phyloP scores from a whole-genome alignment of 257 asterid genomes.

The Primulina huaijiensis region DNA sequence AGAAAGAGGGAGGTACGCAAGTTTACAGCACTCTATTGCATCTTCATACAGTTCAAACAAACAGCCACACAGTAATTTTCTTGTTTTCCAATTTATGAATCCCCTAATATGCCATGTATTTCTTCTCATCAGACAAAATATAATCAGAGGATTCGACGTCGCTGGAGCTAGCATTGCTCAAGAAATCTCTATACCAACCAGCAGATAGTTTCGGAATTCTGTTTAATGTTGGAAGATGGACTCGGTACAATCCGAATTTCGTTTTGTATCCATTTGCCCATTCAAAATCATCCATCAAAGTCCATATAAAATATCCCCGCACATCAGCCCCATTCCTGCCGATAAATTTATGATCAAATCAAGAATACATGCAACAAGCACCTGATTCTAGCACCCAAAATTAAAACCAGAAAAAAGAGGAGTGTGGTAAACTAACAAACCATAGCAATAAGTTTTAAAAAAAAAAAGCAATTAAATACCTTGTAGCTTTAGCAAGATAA shows the following conservation, averaged over 20 bases:
- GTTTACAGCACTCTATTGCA: too few relatives aligned
- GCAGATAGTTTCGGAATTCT: constrained; percentile 65
- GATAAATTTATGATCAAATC: background rate
- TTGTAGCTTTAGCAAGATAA: constrained; percentile 55
- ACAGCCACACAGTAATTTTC: too few relatives aligned
- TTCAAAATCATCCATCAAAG: constrained; percentile 70
- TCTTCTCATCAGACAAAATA: background rate
- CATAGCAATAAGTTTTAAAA: background rate
- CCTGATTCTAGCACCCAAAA: constrained; percentile 5
- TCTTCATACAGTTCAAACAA: too few relatives aligned
- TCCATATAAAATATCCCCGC: constrained; percentile 73
- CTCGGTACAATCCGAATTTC: constrained; percentile 52
- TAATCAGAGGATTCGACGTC: background rate
- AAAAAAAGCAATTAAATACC: constrained; percentile 32
- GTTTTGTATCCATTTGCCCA: constrained; percentile 49
- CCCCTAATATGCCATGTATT: background rate
- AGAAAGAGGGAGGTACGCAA: too few relatives aligned
- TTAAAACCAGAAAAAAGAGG: background rate
- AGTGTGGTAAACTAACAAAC: background rate
- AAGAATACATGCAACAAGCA: background rate
- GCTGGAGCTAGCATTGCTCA: constrained; percentile 30
- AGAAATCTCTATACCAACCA: constrained; percentile 55
- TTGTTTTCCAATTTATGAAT: too few relatives aligned
- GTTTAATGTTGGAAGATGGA: constrained; percentile 38
- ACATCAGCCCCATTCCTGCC: constrained; percentile 62